Evolutionary conservation across 1,284 basidiomycete genomes (phyloP), one percentile per base, ranked within the genome.

Genomic region (Cutaneotrichosporon sp.): DNA sequence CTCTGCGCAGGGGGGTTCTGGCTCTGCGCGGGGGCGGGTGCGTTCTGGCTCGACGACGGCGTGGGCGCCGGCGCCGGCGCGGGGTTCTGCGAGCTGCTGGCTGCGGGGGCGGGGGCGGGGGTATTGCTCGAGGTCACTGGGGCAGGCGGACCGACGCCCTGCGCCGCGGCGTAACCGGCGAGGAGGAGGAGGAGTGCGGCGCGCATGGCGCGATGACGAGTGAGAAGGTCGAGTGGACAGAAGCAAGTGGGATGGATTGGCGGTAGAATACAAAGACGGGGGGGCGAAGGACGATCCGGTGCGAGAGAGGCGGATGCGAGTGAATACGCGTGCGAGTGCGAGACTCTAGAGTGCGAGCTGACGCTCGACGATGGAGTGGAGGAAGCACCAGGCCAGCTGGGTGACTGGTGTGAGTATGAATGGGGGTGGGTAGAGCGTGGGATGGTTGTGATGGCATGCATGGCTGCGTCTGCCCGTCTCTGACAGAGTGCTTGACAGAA

Each of bases 1-100:
- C n/a, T n/a, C n/a, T n/a, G n/a, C n/a, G n/a, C n/a, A n/a, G n/a
- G n/a, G n/a, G n/a, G n/a, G n/a, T n/a, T n/a, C n/a, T 24, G 34
- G 56, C 24, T 38, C n/a, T 25, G 54, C n/a, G n/a, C n/a, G n/a
- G n/a, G n/a, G n/a, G n/a, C n/a, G 18, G 29, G 54, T 18, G 45
- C 8, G 13, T 7, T 20, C n/a, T n/a, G 45, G 45, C 18, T 22
- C 22, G 33, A 51, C 6, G 38, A n/a, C 16, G 49, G 27, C 14
- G 49, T 18, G 18, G 49, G 27, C 45, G 20, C 9, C 25, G 45
- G 22, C 3, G 20, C 9, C 13, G 45, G 22, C 25, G 45, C 25
- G 20, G 43, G 18, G 3, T 6, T 10, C 20, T 24, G 10, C 5
- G 45, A 16, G 14, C 22, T 47, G 24, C 22, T 25, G 16, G 38